Percentiles rank a stretch among this genome's conserved stretches.
These are phyloP conservation scores for Pestalotiopsis sp. DNA, from an alignment of 2,329 filamentous ascomycete species.

Conservation along the genomic window DNA sequence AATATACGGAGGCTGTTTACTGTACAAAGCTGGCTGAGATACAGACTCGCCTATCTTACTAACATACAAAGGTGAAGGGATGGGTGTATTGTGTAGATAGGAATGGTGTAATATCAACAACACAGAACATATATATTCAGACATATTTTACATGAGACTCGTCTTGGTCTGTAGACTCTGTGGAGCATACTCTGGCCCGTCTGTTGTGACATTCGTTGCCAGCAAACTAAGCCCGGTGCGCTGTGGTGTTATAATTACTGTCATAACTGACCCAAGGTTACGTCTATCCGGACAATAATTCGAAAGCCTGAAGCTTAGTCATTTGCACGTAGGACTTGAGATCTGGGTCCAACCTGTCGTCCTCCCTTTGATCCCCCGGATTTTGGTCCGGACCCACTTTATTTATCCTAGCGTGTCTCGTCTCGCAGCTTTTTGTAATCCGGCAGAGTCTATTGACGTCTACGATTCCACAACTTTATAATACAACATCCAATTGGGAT, in stretches of 20 bases:
- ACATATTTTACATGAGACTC: background rate
- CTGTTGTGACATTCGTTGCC: no score
- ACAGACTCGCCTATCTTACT: slow-evolving; percentile 5
- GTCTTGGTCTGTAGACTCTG: background rate
- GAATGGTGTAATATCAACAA: slow-evolving; percentile 10
- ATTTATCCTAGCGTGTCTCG: background rate
- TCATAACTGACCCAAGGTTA: no score
- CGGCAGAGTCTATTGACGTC: background rate
- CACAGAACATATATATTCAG: background rate
- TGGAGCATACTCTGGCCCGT: no score
- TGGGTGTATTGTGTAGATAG: slow-evolving; percentile 8
- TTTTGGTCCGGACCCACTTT: background rate
- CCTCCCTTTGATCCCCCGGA: background rate
- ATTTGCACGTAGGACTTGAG: no score
- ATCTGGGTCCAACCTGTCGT: no score
- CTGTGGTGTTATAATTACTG: no score
- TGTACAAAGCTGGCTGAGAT: slow-evolving; percentile 10
- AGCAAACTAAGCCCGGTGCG: no score
- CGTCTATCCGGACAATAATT: no score
- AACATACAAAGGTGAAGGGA: background rate
- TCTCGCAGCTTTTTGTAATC: background rate
- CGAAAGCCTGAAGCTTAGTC: no score
- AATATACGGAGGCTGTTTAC: background rate
- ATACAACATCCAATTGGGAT: background rate
- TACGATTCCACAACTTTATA: background rate